Percentiles rank a stretch among this genome's conserved stretches.
These are phyloP conservation scores for Tillandsia leiboldiana DNA, from an alignment of 176 grass and related monocot species.

Conservation along the genomic window DNA sequence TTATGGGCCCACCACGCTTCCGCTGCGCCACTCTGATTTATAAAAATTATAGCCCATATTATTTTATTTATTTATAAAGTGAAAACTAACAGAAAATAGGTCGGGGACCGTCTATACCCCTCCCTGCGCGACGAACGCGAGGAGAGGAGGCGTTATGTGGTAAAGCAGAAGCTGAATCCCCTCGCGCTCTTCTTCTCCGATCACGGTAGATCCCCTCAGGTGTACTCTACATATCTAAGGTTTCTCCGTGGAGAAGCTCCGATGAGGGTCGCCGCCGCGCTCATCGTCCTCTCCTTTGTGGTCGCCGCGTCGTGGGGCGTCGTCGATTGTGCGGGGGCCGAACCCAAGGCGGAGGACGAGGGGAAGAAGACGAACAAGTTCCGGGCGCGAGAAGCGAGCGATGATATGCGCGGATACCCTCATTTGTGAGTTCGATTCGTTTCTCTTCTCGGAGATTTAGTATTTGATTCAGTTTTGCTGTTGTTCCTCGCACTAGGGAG, in stretches of 20 bases:
- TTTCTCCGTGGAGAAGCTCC: slow-evolving; percentile 8
- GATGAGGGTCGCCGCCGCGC: slow-evolving; percentile 28
- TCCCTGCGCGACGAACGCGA: too few species aligned
- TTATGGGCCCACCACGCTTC: slow-evolving; percentile 98
- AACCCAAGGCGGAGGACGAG: slow-evolving; percentile 8
- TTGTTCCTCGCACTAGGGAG: slow-evolving; percentile 7
- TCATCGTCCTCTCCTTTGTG: slow-evolving; percentile 18
- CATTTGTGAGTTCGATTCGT: slow-evolving; percentile 36
- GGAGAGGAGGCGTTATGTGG: too few species aligned
- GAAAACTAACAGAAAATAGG: too few species aligned
- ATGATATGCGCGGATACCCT: slow-evolving; percentile 66
- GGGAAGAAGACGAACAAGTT: slow-evolving; percentile 67
- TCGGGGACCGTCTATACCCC: too few species aligned
- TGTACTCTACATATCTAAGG: neutral
- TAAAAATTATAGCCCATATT: fast-evolving
- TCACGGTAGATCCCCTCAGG: too few species aligned
- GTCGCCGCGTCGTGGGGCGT: slow-evolving; percentile 15
- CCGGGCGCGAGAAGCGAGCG: slow-evolving; percentile 84
- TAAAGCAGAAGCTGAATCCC: too few species aligned
- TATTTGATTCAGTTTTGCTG: slow-evolving; percentile 5
- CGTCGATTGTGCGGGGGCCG: neutral
- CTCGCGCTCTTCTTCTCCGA: too few species aligned
- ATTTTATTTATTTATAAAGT: too few species aligned
- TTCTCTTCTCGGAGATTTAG: neutral
- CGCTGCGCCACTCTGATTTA: slow-evolving; percentile 84